Evolutionary conservation across 78 protist species (phyloP).

Genomic region (Dictyostelium capitatum): DNA sequence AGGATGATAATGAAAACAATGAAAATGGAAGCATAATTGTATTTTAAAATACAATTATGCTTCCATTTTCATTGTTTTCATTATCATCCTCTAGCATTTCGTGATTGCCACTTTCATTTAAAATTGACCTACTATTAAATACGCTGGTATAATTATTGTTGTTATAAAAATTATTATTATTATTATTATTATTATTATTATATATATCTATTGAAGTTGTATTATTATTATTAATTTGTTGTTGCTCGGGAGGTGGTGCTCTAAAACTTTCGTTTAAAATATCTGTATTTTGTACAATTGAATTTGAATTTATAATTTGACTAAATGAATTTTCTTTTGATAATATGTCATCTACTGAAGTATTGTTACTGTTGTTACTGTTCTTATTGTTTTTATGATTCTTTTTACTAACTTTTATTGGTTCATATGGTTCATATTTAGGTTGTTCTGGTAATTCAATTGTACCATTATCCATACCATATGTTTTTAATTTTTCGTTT

Average conservation of each 20-base stretch:
- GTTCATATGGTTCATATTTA: not conserved
- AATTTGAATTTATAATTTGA: conserved; percentile 13
- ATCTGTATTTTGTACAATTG: conserved; percentile 1
- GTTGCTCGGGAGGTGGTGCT: not conserved
- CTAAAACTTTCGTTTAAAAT: not conserved
- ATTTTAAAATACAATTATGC: not conserved
- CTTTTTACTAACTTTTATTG: not conserved
- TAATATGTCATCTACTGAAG: not conserved
- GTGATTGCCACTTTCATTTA: too few species aligned
- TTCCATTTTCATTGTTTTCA: not conserved
- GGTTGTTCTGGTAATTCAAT: not conserved
- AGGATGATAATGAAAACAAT: not conserved
- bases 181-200: not conserved
- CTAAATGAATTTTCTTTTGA: conserved; percentile 24
- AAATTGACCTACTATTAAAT: too few species aligned
- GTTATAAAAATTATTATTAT: not conserved
- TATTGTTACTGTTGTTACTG: not conserved
- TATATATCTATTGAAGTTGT: not conserved
- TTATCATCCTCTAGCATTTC: not conserved
- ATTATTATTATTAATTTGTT: not conserved
- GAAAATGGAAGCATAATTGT: not conserved
- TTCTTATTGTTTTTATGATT: not conserved
- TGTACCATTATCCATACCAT: conserved; percentile 1
- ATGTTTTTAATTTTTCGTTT: conserved; percentile 21
- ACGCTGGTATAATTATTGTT: not conserved